Evolutionary conservation across 1,284 basidiomycete species (phyloP).

Genomic region (Schizophyllum amplum): DNA sequence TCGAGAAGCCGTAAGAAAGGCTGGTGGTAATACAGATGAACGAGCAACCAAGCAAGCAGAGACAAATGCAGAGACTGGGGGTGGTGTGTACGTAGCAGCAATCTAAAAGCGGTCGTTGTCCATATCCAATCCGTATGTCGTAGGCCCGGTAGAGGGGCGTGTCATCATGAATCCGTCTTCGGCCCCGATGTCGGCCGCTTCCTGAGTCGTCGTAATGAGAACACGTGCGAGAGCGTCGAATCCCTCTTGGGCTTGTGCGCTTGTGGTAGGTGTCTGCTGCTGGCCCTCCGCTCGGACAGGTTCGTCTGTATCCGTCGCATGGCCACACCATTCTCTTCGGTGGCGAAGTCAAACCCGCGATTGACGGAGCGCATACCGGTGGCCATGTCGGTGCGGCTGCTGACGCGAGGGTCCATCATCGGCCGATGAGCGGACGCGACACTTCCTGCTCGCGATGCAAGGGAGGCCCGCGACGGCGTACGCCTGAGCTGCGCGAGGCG

Average conservation of each 20-base stretch:
- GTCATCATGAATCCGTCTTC: neutral
- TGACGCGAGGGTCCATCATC: conserved; percentile 32
- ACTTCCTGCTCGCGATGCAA: conserved; percentile 10
- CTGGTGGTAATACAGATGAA: neutral
- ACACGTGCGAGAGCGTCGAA: neutral
- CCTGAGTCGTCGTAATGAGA: neutral
- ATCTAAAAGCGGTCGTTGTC: neutral
- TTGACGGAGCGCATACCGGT: conserved; percentile 68
- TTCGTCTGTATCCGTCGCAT: conserved; percentile 75
- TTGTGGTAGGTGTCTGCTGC: conserved; percentile 27
- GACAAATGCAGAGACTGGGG: neutral
- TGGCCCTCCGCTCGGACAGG: conserved; percentile 50
- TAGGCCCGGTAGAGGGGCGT: neutral
- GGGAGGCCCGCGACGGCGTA: conserved; percentile 8
- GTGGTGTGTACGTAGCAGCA: neutral
- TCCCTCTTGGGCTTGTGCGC: neutral
- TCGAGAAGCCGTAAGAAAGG: neutral
- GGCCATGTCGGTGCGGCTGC: conserved; percentile 76
- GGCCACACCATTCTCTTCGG: conserved; percentile 79
- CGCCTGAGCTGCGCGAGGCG: conserved; percentile 7
- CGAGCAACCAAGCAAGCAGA: neutral
- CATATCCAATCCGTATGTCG: neutral
- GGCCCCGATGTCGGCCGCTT: neutral
- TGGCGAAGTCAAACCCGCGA: conserved; percentile 80
- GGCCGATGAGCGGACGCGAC: conserved; percentile 19